Percentiles rank a stretch among this genome's conserved stretches.
phyloP scores from a whole-genome alignment of 1,139 yeast species.

The Yamadazyma atmosphaerica region DNA sequence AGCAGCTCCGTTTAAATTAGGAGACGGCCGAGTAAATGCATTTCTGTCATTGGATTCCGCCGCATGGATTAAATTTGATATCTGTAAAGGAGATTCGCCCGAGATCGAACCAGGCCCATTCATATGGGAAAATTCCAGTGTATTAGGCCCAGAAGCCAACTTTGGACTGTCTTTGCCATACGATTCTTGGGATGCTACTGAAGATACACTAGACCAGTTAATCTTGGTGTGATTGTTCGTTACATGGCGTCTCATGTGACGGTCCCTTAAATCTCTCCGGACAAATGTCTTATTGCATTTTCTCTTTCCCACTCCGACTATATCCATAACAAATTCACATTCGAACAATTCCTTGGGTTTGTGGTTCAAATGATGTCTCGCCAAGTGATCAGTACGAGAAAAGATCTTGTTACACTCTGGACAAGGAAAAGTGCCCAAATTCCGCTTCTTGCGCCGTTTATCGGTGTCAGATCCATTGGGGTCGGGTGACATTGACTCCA shows the following conservation, averaged over 20 bases:
- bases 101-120: slow-evolving; percentile 1
- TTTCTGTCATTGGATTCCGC: slow-evolving; percentile 7
- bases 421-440: slow-evolving; percentile 22
- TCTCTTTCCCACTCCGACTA: slow-evolving; percentile 23
- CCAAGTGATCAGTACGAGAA: slow-evolving; percentile 44
- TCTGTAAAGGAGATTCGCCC: slow-evolving; percentile 20
- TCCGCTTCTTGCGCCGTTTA: slow-evolving; percentile 12
- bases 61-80: slow-evolving; percentile 21
- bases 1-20: too few species aligned
- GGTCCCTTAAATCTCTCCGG: slow-evolving; percentile 40
- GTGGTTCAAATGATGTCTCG: slow-evolving; percentile 47
- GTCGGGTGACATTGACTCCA: slow-evolving; percentile 4
- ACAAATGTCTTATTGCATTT: slow-evolving; percentile 47
- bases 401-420: slow-evolving; percentile 44
- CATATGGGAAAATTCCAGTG: too few species aligned
- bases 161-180: too few species aligned
- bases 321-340: slow-evolving; percentile 36
- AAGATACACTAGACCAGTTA: slow-evolving; percentile 16
- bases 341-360: slow-evolving; percentile 36
- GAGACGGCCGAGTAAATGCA: slow-evolving; percentile 1
- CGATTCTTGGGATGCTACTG: too few species aligned
- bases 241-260: slow-evolving; percentile 39
- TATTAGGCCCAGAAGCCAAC: too few species aligned
- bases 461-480: slow-evolving; percentile 3
- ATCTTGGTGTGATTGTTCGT: slow-evolving; percentile 10